These are phyloP conservation scores for Yarrowia phangngaensis DNA, from an alignment of 805 yeast species.

Conservation along the genomic window DNA sequence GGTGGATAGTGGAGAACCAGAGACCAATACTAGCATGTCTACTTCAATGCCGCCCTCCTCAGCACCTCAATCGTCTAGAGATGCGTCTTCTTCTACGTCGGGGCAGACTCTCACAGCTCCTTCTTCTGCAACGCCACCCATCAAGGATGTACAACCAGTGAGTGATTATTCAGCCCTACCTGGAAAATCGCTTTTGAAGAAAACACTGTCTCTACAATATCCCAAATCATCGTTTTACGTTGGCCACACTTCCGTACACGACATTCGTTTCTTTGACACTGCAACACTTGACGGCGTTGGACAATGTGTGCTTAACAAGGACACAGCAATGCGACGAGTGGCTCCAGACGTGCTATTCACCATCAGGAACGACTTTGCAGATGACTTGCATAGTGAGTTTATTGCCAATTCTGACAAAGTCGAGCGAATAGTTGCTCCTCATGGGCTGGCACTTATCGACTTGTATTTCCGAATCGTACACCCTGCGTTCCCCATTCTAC, in stretches of 20 bases:
- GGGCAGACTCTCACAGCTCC: too few species aligned
- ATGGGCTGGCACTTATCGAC: constrained; percentile 67
- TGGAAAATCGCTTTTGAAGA: constrained; percentile 61
- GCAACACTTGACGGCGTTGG: constrained; percentile 67
- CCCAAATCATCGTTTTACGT: constrained; percentile 87
- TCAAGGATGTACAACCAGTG: constrained; percentile 43
- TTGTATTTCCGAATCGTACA: constrained; percentile 81
- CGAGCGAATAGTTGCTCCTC: constrained; percentile 84
- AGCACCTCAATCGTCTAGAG: background rate
- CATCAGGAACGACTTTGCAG: constrained; percentile 67
- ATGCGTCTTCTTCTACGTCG: too few species aligned
- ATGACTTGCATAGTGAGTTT: constrained; percentile 61
- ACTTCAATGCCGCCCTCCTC: background rate
- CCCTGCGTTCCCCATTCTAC: constrained; percentile 87
- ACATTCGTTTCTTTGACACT: constrained; percentile 60
- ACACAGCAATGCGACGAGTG: constrained; percentile 71
- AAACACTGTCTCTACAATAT: constrained; percentile 71
- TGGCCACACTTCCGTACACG: constrained; percentile 85
- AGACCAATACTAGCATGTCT: background rate
- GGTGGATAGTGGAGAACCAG: background rate
- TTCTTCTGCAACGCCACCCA: background rate
- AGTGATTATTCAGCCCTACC: constrained; percentile 64
- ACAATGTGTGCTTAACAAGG: constrained; percentile 68
- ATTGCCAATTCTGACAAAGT: constrained; percentile 78
- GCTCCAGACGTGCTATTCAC: constrained; percentile 72